These are phyloP conservation scores for Syzygium malaccense DNA, from an alignment of 441 rosid genomes.

Conservation along the genomic window DNA sequence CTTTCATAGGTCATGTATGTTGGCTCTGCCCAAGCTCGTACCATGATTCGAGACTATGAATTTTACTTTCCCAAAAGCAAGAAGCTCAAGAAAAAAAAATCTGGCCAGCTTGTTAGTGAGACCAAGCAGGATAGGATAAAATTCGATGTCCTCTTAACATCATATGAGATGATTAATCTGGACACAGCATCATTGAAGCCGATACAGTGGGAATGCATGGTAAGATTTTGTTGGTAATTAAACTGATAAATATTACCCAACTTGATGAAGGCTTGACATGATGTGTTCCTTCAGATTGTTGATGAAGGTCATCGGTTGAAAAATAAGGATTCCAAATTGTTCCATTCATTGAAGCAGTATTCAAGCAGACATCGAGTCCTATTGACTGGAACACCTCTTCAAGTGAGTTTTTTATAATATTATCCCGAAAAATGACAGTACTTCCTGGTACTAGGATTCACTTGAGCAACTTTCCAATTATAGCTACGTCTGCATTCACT, in stretches of 20 bases:
- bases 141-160: conserved; percentile 95
- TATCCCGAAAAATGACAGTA: not conserved
- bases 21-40: conserved; percentile 85
- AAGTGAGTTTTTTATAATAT: conserved; percentile 35
- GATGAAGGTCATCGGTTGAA: conserved; percentile 99
- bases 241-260: conserved; percentile 3
- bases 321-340: conserved; percentile 96
- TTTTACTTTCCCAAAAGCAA: conserved; percentile 73
- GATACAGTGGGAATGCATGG: conserved; percentile 99
- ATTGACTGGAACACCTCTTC: conserved; percentile 99
- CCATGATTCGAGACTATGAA: conserved; percentile 88
- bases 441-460: not conserved
- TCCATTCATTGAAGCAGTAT: conserved; percentile 81
- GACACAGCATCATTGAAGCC: conserved; percentile 81
- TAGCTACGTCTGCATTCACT: not conserved
- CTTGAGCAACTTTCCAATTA: not conserved
- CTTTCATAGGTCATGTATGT: conserved; percentile 84
- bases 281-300: conserved; percentile 63
- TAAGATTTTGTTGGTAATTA: conserved; percentile 24
- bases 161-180: conserved; percentile 97
- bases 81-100: conserved; percentile 86
- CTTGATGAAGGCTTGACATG: conserved; percentile 12
- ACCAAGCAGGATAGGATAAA: conserved; percentile 93
- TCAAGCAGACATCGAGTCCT: conserved; percentile 85
- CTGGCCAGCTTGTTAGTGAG: conserved; percentile 67